Conservation (phyloP, 106 monocot species). For the Acanthochlamys bracteata region DNA sequence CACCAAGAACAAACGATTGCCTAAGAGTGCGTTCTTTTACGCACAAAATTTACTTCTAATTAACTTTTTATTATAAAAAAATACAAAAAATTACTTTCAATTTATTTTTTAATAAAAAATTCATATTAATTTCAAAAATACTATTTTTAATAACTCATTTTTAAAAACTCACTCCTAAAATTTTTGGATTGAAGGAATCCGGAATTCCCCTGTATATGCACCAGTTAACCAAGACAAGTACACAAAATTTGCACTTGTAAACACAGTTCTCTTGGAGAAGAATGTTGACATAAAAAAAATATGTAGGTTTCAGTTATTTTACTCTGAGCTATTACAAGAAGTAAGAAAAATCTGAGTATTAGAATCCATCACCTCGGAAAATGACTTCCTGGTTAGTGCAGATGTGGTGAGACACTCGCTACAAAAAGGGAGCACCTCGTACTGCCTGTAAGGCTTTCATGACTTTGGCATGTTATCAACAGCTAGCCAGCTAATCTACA, state of each 20-base stretch:
- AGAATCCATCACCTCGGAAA: not conserved
- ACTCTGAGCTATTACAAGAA: not conserved
- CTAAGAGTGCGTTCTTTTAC: no score
- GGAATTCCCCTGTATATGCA: no score
- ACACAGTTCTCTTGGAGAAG: not conserved
- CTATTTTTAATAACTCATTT: no score
- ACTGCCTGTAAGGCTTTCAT: not conserved
- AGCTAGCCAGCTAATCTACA: not conserved
- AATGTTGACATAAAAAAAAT: not conserved
- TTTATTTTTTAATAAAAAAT: no score
- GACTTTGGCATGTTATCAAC: not conserved
- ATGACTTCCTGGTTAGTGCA: not conserved
- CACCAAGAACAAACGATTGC: no score
- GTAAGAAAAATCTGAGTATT: not conserved
- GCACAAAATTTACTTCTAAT: no score
- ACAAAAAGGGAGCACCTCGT: conserved; percentile 6
- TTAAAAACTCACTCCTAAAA: no score
- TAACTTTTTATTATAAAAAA: no score
- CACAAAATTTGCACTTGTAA: not conserved
- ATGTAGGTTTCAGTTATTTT: not conserved
- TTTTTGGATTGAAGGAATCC: no score
- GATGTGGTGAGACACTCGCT: not conserved
- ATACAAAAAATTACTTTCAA: no score
- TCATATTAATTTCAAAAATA: no score
- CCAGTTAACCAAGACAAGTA: not conserved